These are phyloP conservation scores for Periconia sp. DNA, from an alignment of 2,329 filamentous ascomycete genomes.

Conservation along the genomic window DNA sequence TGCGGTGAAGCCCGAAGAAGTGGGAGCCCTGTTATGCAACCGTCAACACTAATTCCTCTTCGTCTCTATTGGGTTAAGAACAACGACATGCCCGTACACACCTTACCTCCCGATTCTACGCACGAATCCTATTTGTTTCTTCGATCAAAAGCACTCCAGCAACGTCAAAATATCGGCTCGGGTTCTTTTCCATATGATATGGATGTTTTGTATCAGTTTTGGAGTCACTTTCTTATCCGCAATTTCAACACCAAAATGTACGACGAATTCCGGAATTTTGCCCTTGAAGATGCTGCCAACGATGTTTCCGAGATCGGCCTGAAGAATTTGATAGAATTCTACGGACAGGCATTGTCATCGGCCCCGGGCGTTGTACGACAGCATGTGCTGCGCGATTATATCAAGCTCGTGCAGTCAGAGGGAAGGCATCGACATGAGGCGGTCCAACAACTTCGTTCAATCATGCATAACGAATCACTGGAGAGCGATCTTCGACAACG, in stretches of 20 bases:
- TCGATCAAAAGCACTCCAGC: conserved; percentile 52
- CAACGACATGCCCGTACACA: conserved; percentile 46
- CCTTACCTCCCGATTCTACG: conserved; percentile 47
- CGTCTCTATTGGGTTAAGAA: conserved; percentile 55
- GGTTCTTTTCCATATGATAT: conserved; percentile 58
- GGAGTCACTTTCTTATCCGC: conserved; percentile 70
- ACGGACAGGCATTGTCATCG: conserved; percentile 59
- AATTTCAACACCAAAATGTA: conserved; percentile 79
- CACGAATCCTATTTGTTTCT: conserved; percentile 54
- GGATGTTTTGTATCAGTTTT: conserved; percentile 72
- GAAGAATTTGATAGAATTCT: conserved; percentile 66
- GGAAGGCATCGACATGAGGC: conserved; percentile 46
- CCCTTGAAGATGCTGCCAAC: conserved; percentile 63
- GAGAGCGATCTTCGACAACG: conserved; percentile 61
- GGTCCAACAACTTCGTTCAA: conserved; percentile 55
- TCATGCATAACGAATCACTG: conserved; percentile 57
- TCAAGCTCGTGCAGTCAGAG: conserved; percentile 57
- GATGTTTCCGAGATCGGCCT: conserved; percentile 59
- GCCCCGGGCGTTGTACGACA: conserved; percentile 52
- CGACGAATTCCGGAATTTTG: conserved; percentile 69
- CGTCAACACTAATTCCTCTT: conserved; percentile 32
- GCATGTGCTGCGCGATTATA: conserved; percentile 57
- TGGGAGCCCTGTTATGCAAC: conserved; percentile 19
- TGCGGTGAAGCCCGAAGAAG: conserved; percentile 20
- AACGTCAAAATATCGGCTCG: conserved; percentile 49